Percentiles rank a stretch among this genome's conserved stretches.
Conservation (phyloP, 2,329 filamentous ascomycete species). For the Hypoxylon sp. region DNA sequence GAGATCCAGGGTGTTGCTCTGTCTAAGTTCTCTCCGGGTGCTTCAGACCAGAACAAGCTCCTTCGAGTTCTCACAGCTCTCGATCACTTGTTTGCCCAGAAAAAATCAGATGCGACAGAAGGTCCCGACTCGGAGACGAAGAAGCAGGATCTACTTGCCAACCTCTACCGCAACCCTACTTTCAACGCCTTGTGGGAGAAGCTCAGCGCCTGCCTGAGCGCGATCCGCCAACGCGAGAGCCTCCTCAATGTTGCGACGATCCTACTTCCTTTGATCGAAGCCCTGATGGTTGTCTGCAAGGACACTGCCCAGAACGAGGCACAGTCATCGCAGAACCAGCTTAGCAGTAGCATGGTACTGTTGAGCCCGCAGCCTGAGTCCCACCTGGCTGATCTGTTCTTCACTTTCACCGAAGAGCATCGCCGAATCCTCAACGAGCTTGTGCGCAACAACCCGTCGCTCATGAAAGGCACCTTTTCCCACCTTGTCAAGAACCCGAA, state of each 20-base stretch:
- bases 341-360: slow-evolving; percentile 72
- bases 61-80: slow-evolving; percentile 90
- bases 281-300: slow-evolving; percentile 99
- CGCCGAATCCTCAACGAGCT: slow-evolving; percentile 97
- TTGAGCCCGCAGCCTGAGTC: slow-evolving; percentile 81
- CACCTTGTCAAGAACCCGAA: slow-evolving; percentile 98
- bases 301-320: slow-evolving; percentile 85
- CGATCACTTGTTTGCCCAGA: slow-evolving; percentile 91
- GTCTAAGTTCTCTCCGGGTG: slow-evolving; percentile 93
- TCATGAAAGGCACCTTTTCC: slow-evolving; percentile 98
- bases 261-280: slow-evolving; percentile 90
- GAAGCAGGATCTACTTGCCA: slow-evolving; percentile 85
- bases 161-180: slow-evolving; percentile 87
- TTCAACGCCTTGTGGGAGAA: slow-evolving; percentile 93
- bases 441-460: slow-evolving; percentile 93
- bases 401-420: slow-evolving; percentile 96
- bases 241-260: slow-evolving; percentile 98
- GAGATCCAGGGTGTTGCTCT: slow-evolving; percentile 95
- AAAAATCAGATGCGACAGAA: slow-evolving; percentile 57
- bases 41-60: slow-evolving; percentile 95
- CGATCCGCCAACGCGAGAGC: slow-evolving; percentile 89
- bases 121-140: slow-evolving; percentile 63
- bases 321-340: slow-evolving; percentile 53
- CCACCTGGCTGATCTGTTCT: slow-evolving; percentile 90
- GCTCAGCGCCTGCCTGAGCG: slow-evolving; percentile 84